Evolutionary conservation across 345 rosid species (phyloP), one percentile per base, ranked within the genome.

Genomic region (Gossypium australe): DNA sequence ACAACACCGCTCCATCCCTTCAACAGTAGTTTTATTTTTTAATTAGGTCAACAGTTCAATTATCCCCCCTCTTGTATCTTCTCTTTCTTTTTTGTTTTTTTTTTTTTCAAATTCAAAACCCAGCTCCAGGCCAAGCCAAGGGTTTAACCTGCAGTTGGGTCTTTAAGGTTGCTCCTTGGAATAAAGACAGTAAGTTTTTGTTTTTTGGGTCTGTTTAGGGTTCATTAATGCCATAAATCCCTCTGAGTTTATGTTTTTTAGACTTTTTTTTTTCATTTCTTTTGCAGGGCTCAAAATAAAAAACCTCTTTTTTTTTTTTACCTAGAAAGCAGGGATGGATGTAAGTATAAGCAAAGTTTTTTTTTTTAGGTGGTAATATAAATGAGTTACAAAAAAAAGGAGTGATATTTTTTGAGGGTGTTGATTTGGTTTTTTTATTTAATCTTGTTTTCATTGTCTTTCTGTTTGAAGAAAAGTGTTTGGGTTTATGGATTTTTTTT

Each of bases 101-200:
- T 3, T 34, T 62, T 62, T 62, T 34, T 62, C 45, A 34, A 62
- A 62, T 29, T 62, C 67, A 62, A 29, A 62, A 62, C 67, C 67
- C 67, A 63, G 24, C 47, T 25, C 47, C 24, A 29, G 51, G 67
- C 51, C 16, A 47, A 12, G 51, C 51, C 51, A 0, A 60, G 43
- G 41, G 7, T 7, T 59, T 41, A 11, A 25, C 38, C 13, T 59
- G 41, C 9, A 13, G 43, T n/a, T 14, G 65, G 45, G 67, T 29
- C 62, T 22, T 20, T 2, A 56, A 34, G 41, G 14, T 18, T 56
- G 10, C 2, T 56, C 60, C 60, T 8, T 34, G 45, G 12, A 63
- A 63, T 47, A 34, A 38, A 34, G 11, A 62, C 11, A 0, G 22
- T 17, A 16, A 62, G 38, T 34, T 20, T 29, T 44, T 22, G 34